These are phyloP conservation scores for Escallonia herrerae DNA, from an alignment of 129 eudicot genomes.

Conservation along the genomic window DNA sequence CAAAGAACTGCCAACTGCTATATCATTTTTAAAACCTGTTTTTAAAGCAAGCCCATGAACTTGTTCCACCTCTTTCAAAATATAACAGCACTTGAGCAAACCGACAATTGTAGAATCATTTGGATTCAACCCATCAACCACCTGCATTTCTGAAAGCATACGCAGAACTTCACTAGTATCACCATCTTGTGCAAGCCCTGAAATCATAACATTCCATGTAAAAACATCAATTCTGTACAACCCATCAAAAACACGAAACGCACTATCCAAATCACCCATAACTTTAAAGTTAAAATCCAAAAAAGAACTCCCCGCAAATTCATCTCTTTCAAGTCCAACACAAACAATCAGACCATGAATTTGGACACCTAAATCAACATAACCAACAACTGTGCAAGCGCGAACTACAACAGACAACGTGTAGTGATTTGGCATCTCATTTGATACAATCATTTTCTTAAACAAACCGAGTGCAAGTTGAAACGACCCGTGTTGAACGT, in stretches of 20 bases:
- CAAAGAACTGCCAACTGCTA: slow-evolving; percentile 7
- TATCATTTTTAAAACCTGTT: neutral
- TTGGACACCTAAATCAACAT: neutral
- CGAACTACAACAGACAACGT: too few species aligned
- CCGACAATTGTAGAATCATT: too few species aligned
- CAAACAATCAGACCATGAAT: slow-evolving; percentile 2
- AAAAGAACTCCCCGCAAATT: slow-evolving; percentile 4
- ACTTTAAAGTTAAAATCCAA: neutral
- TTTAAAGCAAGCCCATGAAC: slow-evolving; percentile 9
- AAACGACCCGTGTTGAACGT: neutral
- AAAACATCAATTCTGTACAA: slow-evolving; percentile 1
- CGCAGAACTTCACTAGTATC: too few species aligned
- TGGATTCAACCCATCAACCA: too few species aligned
- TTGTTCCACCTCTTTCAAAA: slow-evolving; percentile 2
- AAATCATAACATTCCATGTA: slow-evolving; percentile 3
- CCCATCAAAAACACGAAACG: slow-evolving; percentile 2
- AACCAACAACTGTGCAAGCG: too few species aligned
- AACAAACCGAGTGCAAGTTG: neutral
- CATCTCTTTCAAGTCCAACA: slow-evolving; percentile 2
- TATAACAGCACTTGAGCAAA: too few species aligned
- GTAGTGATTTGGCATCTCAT: too few species aligned
- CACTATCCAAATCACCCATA: neutral
- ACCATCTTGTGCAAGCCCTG: too few species aligned
- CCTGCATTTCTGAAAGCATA: too few species aligned
- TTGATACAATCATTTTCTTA: neutral